Evolutionary conservation across 805 yeast genomes (phyloP), one percentile per base, ranked within the genome.

Genomic region (Komagataella mondaviorum): DNA sequence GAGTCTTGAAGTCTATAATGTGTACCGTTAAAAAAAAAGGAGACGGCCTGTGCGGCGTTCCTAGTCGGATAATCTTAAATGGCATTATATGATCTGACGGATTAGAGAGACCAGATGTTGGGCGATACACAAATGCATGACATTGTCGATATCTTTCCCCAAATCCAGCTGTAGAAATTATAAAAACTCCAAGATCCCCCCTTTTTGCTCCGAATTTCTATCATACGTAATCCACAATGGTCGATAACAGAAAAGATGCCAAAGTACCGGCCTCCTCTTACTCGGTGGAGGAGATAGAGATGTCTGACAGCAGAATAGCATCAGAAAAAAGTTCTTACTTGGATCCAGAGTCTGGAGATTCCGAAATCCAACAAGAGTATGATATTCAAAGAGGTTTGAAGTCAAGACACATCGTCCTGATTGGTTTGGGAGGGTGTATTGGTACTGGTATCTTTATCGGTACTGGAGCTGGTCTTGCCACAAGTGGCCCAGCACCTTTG

Each of bases 371-470:
- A 17, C 24, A 54, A 49, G 50, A 24, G 50, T 3, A 52, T 14
- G 59, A 51, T 6, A 51, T 54, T 50, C 72, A 77, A 46, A 64
- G 75, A 56, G 70, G 73, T 45, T 65, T 77, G 53, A 71, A 73
- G 55, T 57, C 69, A 23, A 68, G 80, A 59, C 80, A 76, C 55
- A 66, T 76, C 51, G 84, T 80, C 63, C 76, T 81, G 78, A 76
- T 81, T 52, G 84, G 88, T 23, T 72, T 83, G 50, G 88, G 86
- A 52, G 87, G 87, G 58, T 76, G 83, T 52, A 80, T 83, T 55
- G 89, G 89, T 62, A 81, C 87, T 14, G 80, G 80, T 48, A 64
- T 75, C 48, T 73, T 75, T 53, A 69, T 76, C 48, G 80, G 80
- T 54, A 68, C 75, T n/a, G 80, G 80, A 45, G 65, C 70, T 8